Conservation (phyloP, 1,139 yeast species). For the Yamadazyma trypodendri region DNA sequence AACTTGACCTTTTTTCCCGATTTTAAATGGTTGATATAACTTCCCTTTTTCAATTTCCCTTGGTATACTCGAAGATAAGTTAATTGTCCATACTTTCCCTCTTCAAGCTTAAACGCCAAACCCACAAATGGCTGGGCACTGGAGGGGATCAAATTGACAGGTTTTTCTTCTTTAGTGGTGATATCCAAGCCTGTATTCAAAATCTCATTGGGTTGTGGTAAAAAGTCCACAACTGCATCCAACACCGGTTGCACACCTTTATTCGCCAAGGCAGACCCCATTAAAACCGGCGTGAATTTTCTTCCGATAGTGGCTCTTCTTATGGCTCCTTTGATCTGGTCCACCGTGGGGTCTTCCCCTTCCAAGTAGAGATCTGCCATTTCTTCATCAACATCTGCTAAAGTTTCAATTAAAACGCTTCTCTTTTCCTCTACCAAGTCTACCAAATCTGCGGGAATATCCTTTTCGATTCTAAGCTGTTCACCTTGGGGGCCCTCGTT, state of each 20-base stretch:
- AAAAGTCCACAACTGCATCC: conserved; percentile 93
- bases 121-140: conserved; percentile 85
- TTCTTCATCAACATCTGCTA: conserved; percentile 97
- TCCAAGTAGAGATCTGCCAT: conserved; percentile 91
- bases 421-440: conserved; percentile 84
- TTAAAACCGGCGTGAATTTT: conserved; percentile 94
- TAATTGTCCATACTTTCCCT: conserved; percentile 96
- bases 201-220: conserved; percentile 93
- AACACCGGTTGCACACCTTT: conserved; percentile 92
- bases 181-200: conserved; percentile 86
- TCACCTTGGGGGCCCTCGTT: conserved; percentile 96
- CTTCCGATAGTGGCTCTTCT: conserved; percentile 96
- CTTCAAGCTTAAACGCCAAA: conserved; percentile 95
- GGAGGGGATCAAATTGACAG: conserved; percentile 75
- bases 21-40: conserved; percentile 84
- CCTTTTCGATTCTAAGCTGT: conserved; percentile 51
- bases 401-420: conserved; percentile 78
- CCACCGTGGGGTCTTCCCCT: conserved; percentile 81
- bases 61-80: conserved; percentile 96
- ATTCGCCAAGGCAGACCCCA: conserved; percentile 98
- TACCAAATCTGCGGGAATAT: conserved; percentile 72
- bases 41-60: conserved; percentile 90
- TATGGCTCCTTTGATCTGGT: conserved; percentile 83
- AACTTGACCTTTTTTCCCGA: conserved; percentile 93
- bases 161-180: conserved; percentile 48